Base-by-base conservation (phyloP, 192 early-diverging fungal genomes). In the Coemansia sp. region DNA sequence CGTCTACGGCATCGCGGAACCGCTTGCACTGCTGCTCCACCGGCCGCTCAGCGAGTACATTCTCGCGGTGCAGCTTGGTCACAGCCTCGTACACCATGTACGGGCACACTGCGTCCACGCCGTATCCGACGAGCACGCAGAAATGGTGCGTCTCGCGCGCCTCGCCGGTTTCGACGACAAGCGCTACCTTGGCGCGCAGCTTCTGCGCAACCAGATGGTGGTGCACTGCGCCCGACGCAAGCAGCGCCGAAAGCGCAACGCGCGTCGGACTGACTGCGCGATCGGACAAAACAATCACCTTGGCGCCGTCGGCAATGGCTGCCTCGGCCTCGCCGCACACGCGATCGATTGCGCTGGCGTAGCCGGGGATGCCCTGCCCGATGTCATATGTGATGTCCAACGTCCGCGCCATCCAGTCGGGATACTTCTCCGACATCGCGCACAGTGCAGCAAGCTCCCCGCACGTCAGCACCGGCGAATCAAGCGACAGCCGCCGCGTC, bases 101-200 rank as follows among this genome's bases (percentile, higher is more conserved):
- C 54, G 95, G 95, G 82, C 92, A 95, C 74, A 96, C 88, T 15
- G 90, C 93, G 84, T 98, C 96, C 40, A 91, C 94, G 83, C 94
- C 94, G 68, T 96, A 97, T 52, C 97, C 95, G 20, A 97, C 83
- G 60, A 97, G 85, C 3, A 96, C 93, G 76, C 95, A 96, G 63
- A 93, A 91, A 56, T 97, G 95, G 80, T 99, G 95, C 6, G 94
- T 91, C 72, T 99, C 95, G 63, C 94, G 88, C 7, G 93, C 95
- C 82, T 99, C 97, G 42, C 88, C 94, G 23, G 92, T 93, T 71
- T 97, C 95, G 38, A 93, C 86, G 40, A 94, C 78, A 36, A 99
- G 84, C 20, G 92, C 93, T 49, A 97, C 92, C 65, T 89, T 87
- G 62, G 89, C 88, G 36, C 97, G 92, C 67, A 90, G 89, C 84